phyloP scores from a whole-genome alignment of 192 early-diverging fungal species.

The Geranomyces michiganensis region DNA sequence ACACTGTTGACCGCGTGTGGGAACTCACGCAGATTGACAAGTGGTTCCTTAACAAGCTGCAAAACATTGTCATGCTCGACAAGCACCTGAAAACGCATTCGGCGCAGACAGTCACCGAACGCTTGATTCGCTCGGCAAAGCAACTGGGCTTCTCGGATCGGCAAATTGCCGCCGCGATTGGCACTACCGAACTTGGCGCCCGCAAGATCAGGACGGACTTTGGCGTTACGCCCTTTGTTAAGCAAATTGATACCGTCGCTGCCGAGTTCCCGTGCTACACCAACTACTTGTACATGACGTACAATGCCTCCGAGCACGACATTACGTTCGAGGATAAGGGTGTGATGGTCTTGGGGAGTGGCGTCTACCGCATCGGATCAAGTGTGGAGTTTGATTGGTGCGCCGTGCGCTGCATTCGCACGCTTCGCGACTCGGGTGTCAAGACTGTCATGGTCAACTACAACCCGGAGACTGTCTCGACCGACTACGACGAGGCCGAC shows the following conservation, averaged over 20 bases:
- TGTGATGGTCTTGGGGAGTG: slow-evolving; percentile 94
- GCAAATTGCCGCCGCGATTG: slow-evolving; percentile 73
- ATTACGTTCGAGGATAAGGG: slow-evolving; percentile 91
- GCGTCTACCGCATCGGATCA: slow-evolving; percentile 97
- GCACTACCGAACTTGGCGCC: slow-evolving; percentile 86
- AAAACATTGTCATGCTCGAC: slow-evolving; percentile 84
- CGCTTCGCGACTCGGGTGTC: slow-evolving; percentile 79
- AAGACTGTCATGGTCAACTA: slow-evolving; percentile 99
- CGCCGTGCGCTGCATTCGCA: slow-evolving; percentile 93
- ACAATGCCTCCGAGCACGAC: slow-evolving; percentile 94
- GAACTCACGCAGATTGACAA: slow-evolving; percentile 90
- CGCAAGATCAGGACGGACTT: slow-evolving; percentile 78
- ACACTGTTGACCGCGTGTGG: slow-evolving; percentile 89
- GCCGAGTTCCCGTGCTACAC: slow-evolving; percentile 98
- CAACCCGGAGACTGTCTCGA: slow-evolving; percentile 98
- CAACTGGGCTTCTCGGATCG: slow-evolving; percentile 96
- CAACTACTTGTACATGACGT: slow-evolving; percentile 98
- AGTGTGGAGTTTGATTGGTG: slow-evolving; percentile 99
- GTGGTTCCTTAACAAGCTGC: slow-evolving; percentile 97
- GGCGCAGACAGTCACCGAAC: slow-evolving; percentile 60
- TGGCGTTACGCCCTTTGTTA: slow-evolving; percentile 90
- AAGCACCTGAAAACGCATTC: slow-evolving; percentile 66
- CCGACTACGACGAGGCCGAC: slow-evolving; percentile 97
- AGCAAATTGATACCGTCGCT: slow-evolving; percentile 98
- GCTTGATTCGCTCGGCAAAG: slow-evolving; percentile 75